A percentile compares a stretch with the other conserved stretches of the same genome.
Evolutionary conservation across 1,139 yeast species (phyloP).

Genomic region (Saccharomyces pastorianus): DNA sequence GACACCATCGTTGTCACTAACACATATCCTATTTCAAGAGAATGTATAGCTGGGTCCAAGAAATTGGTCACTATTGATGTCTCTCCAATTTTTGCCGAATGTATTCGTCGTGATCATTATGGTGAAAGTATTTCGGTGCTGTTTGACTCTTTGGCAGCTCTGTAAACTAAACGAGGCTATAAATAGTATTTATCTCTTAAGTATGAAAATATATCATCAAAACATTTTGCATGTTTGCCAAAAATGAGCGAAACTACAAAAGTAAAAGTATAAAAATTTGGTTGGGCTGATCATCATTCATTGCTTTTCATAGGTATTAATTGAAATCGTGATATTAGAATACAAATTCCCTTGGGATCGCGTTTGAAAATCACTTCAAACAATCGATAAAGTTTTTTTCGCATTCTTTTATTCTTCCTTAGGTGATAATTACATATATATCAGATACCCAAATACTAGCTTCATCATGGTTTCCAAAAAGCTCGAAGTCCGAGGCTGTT

Average conservation of each 20-base stretch:
- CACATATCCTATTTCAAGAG: slow-evolving; percentile 81
- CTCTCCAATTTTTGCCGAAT: slow-evolving; percentile 92
- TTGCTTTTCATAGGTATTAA: too few species aligned
- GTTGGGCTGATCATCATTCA: not conserved
- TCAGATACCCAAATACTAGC: too few species aligned
- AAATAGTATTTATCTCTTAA: not conserved
- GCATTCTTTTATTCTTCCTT: too few species aligned
- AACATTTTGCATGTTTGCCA: not conserved
- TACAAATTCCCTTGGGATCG: not conserved
- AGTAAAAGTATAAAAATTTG: not conserved
- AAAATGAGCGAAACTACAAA: not conserved
- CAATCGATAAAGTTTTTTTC: too few species aligned
- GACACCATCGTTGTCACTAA: slow-evolving; percentile 88
- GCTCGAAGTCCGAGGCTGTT: too few species aligned
- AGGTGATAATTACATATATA: too few species aligned
- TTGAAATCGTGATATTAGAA: too few species aligned
- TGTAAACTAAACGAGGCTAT: slow-evolving; percentile 25
- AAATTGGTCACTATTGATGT: slow-evolving; percentile 86
- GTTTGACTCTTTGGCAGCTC: slow-evolving; percentile 74
- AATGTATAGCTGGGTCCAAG: slow-evolving; percentile 45
- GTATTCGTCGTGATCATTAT: slow-evolving; percentile 95
- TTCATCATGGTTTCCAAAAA: too few species aligned
- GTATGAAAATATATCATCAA: not conserved
- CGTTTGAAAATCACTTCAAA: too few species aligned
- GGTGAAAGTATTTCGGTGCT: slow-evolving; percentile 92